Conservation (phyloP, 352 stramenopile species). For the Phytopythium helicoides region DNA sequence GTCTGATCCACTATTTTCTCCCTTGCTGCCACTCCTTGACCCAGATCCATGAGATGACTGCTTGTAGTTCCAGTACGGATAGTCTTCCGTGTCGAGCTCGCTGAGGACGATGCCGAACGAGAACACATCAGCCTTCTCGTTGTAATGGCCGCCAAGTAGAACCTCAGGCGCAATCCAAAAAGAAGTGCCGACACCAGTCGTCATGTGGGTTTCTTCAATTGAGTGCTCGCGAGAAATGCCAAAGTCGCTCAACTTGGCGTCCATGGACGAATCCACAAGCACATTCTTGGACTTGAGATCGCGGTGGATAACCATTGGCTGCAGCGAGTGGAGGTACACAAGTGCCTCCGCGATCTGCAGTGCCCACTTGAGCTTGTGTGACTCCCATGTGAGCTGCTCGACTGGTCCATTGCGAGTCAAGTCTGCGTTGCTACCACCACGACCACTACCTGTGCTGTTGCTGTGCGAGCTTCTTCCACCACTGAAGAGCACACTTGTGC, state of each 20-base stretch:
- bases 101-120: conserved; percentile 51
- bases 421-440: background rate
- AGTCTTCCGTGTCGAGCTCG: conserved; percentile 57
- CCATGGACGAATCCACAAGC: conserved; percentile 32
- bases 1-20: background rate
- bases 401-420: background rate
- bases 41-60: conserved; percentile 30
- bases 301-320: conserved; percentile 55
- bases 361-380: conserved; percentile 9
- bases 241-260: conserved; percentile 74
- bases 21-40: background rate
- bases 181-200: conserved; percentile 51
- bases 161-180: conserved; percentile 76
- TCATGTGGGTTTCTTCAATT: conserved; percentile 62
- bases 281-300: conserved; percentile 84
- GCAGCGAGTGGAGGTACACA: conserved; percentile 45
- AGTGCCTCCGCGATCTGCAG: conserved; percentile 32
- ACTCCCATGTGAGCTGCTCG: conserved; percentile 2
- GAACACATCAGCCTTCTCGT: conserved; percentile 51
- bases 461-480: conserved; percentile 1
- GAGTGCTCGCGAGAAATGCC: conserved; percentile 37
- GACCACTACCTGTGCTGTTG: background rate
- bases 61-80: conserved; percentile 54
- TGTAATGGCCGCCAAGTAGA: conserved; percentile 41
- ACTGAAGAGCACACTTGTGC: conserved; percentile 8